Conservation (phyloP, 148 eudicot species). For the Rhododendron kiyosumense region DNA sequence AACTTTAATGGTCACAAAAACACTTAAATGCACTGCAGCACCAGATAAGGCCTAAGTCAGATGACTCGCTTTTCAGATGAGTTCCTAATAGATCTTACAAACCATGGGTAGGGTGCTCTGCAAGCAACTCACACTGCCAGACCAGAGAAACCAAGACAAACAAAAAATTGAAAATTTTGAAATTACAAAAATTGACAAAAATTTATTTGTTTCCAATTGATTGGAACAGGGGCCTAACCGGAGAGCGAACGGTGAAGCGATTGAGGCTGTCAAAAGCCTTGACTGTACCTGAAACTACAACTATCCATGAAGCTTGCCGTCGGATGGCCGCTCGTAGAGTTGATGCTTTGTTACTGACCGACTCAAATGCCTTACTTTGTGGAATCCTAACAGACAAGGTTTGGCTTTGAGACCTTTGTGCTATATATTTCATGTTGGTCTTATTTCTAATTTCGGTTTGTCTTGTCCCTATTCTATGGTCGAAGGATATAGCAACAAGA, state of each 20-base stretch:
- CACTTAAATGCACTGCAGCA: not conserved
- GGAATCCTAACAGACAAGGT: conserved; percentile 98
- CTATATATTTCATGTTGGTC: not conserved
- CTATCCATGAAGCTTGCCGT: conserved; percentile 83
- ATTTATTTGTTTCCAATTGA: not conserved
- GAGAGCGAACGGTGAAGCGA: conserved; percentile 88
- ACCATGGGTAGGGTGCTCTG: not conserved
- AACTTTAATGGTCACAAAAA: not conserved
- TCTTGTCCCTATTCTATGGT: conserved; percentile 8
- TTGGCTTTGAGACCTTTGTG: not conserved
- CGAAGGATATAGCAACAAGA: conserved; percentile 84
- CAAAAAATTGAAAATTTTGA: not conserved
- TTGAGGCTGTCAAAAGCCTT: conserved; percentile 86
- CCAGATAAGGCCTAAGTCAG: not conserved
- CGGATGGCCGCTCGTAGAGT: conserved; percentile 86
- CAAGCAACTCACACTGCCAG: not conserved
- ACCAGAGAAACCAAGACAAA: not conserved
- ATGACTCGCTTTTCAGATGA: not conserved
- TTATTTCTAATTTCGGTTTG: not conserved
- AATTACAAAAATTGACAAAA: not conserved
- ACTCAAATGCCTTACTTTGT: conserved; percentile 88
- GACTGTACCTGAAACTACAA: conserved; percentile 89
- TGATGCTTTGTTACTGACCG: conserved; percentile 90
- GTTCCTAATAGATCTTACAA: not conserved
- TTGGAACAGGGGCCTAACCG: conserved; percentile 64